Evolutionary conservation across 208 protist species (phyloP).

Genomic region (Leishmania martiniquensis): DNA sequence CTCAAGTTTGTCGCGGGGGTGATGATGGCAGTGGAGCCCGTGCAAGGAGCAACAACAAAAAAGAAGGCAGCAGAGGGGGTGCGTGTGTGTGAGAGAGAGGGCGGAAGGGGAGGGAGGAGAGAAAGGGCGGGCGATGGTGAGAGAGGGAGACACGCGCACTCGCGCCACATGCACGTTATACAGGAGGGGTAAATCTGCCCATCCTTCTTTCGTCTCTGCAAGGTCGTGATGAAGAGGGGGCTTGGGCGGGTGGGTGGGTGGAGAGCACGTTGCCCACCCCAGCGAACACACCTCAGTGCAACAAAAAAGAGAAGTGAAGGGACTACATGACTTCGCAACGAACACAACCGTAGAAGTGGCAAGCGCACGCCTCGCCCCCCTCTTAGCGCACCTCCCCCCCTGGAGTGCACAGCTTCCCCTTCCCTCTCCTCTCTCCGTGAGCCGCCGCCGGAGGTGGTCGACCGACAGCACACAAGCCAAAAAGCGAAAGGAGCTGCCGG

Average conservation of each 20-base stretch:
- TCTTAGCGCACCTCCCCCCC: no score
- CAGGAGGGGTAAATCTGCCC: neutral
- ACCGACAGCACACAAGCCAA: neutral
- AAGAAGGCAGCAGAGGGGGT: neutral
- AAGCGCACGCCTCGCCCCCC: neutral
- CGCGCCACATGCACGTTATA: neutral
- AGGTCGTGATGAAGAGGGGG: neutral
- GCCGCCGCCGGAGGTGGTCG: neutral
- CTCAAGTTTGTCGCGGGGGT: neutral
- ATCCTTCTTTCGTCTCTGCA: neutral
- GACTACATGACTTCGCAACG: neutral
- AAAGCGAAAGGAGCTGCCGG: neutral
- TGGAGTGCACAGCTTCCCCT: no score
- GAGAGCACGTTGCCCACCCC: neutral
- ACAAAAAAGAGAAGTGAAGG: conserved; percentile 20
- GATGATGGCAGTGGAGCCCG: neutral
- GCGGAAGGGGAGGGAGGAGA: neutral
- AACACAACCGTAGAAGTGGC: neutral
- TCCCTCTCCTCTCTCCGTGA: neutral
- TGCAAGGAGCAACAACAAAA: neutral
- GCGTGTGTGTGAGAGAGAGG: no score
- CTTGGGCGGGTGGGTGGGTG: neutral
- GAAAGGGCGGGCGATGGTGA: neutral
- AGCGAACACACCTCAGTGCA: conserved; percentile 22
- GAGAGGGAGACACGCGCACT: neutral